These are phyloP conservation scores for Trichoderma sp. DNA, from an alignment of 2,329 filamentous ascomycete species.

Conservation along the genomic window DNA sequence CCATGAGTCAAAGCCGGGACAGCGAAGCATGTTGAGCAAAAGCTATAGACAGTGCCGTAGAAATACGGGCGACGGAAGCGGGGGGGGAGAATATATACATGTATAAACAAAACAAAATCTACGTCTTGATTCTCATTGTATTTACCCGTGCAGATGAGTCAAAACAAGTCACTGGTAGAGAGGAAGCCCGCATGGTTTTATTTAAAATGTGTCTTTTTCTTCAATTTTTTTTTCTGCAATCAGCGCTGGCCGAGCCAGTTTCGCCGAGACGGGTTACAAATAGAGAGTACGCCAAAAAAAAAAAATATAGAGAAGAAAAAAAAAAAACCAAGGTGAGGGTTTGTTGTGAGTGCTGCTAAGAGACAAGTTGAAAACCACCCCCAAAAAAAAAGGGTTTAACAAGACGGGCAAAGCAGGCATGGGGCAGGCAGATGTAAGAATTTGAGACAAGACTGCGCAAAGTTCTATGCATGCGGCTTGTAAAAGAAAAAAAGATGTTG, in stretches of 20 bases:
- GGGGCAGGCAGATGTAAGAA: not conserved
- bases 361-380: not conserved
- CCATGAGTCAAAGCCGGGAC: not conserved
- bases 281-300: not conserved
- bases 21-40: not conserved
- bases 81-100: not conserved
- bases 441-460: conserved; percentile 11
- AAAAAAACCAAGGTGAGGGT: too few species aligned
- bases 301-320: not conserved
- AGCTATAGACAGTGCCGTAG: not conserved
- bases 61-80: not conserved
- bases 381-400: not conserved
- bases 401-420: not conserved
- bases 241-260: not conserved
- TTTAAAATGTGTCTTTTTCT: not conserved
- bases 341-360: not conserved
- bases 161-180: not conserved
- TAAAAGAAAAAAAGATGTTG: conserved; percentile 12
- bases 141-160: not conserved
- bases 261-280: not conserved
- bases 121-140: not conserved
- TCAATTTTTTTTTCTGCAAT: not conserved
- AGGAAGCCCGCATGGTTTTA: not conserved
- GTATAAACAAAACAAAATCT: not conserved
- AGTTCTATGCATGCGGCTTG: conserved; percentile 11